phyloP scores from a whole-genome alignment of 179 eudicot species.

The Silene noctiflora region DNA sequence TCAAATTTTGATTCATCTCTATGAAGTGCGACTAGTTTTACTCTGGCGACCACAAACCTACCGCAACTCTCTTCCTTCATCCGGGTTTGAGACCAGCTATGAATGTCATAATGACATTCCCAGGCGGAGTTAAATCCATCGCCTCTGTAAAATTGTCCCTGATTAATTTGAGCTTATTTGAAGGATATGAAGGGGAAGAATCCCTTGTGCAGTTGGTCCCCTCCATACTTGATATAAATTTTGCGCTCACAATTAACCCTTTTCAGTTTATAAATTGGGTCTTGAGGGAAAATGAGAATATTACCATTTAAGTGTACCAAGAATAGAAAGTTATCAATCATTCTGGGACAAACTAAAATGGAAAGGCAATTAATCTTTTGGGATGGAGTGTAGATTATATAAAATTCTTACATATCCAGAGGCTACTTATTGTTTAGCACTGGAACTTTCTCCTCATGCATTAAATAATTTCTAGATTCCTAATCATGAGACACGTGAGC shows the following conservation, averaged over 20 bases:
- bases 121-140: no score
- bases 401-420: background rate
- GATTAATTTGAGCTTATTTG: background rate
- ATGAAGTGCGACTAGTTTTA: no score
- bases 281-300: no score
- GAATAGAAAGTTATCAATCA: background rate
- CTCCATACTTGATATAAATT: background rate
- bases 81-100: background rate
- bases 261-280: no score
- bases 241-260: background rate
- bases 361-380: background rate
- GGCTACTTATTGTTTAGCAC: background rate
- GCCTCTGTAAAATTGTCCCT: no score
- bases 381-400: background rate
- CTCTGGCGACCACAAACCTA: no score
- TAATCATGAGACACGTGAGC: background rate
- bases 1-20: no score
- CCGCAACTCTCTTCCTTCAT: background rate
- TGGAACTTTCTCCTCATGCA: background rate
- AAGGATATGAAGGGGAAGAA: background rate
- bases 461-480: background rate
- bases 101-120: no score
- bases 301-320: background rate
- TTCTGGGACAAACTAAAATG: background rate
- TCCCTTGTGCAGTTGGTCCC: background rate